Evolutionary conservation across 306 rosid genomes (phyloP), one percentile per base, ranked within the genome.

Genomic region (Cicer pinnatifidum): DNA sequence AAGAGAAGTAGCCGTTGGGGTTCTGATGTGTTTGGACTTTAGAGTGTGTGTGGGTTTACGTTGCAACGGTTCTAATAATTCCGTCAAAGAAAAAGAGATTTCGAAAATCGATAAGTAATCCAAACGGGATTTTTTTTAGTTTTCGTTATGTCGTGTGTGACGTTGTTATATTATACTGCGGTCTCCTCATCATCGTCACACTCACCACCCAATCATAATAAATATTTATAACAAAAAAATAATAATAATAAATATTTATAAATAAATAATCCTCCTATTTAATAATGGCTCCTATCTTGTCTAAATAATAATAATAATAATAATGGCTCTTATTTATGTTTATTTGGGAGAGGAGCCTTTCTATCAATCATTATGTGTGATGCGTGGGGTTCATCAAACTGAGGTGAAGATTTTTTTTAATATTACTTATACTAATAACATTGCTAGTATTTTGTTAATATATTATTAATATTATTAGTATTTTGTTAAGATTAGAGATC

Each of bases 1-100:
- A 41, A 44, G 39, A 52, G 37, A 71, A 63, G 68, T 78, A 78
- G 73, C 82, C 78, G 82, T 78, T 78, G 73, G 68, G 51, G 46
- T 59, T 50, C 15, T 9, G 54, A 19, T 45, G 60, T 5, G 45
- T 33, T 59, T 1, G 10, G 40, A 0, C 4, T 28, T 28, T 17
- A 6, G 37, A 2, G 35, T 28, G 35, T 28, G 13, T 37, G 53
- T 47, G 78, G 9, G 77, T 71, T 71, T 63, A 71, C 73, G 68
- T 71, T 78, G 61, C 45, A 78, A 78, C 78, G 82, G 82, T 71
- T 71, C 73, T 70, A 56, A 28, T 28, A 28, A 28, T 28, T 28
- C 35, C 35, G 35, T 28, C 35, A 28, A 28, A 28, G 5, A 28
- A 28, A 28, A 28, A 28, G 35, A 3, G 35, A 70, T 52, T 78